A percentile compares a stretch with the other conserved stretches of the same genome.
These are phyloP conservation scores for Zymoseptoria passerinii DNA, from an alignment of 2,329 filamentous ascomycete species.

Conservation along the genomic window DNA sequence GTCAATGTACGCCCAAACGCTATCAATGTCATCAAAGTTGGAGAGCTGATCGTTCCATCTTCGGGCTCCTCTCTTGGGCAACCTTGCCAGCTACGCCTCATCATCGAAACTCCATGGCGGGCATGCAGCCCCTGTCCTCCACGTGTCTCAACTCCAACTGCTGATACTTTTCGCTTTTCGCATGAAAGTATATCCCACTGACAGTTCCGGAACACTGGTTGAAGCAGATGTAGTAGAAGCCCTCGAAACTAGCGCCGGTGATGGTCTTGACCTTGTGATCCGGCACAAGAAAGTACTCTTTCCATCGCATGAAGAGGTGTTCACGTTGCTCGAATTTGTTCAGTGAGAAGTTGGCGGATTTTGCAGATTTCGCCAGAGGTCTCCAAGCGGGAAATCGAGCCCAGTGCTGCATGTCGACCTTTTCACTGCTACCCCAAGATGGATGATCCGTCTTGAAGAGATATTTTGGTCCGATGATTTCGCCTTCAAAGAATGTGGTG, in stretches of 20 bases:
- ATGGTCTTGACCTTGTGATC: constrained; percentile 89
- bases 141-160: constrained; percentile 87
- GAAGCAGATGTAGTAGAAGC: constrained; percentile 99
- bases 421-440: constrained; percentile 84
- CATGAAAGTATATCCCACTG: constrained; percentile 94
- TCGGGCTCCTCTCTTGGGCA: background rate
- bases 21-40: constrained; percentile 11
- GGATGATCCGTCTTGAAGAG: constrained; percentile 86
- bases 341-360: constrained; percentile 50
- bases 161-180: constrained; percentile 97
- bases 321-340: constrained; percentile 70
- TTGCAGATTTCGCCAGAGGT: constrained; percentile 59
- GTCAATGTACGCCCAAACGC: constrained; percentile 14
- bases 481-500: constrained; percentile 95
- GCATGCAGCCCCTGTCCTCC: constrained; percentile 72
- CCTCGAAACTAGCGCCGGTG: constrained; percentile 90
- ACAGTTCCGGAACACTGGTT: constrained; percentile 82
- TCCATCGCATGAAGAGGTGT: constrained; percentile 98
- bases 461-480: constrained; percentile 93
- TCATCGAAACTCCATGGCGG: constrained; percentile 82
- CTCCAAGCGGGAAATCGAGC: constrained; percentile 79
- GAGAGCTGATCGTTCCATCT: background rate
- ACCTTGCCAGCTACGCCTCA: background rate
- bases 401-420: constrained; percentile 91
- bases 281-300: constrained; percentile 93